A percentile compares a stretch with the other conserved stretches of the same genome.
These are phyloP conservation scores for Scheffersomyces segobiensis DNA, from an alignment of 1,139 yeast genomes.

Conservation along the genomic window DNA sequence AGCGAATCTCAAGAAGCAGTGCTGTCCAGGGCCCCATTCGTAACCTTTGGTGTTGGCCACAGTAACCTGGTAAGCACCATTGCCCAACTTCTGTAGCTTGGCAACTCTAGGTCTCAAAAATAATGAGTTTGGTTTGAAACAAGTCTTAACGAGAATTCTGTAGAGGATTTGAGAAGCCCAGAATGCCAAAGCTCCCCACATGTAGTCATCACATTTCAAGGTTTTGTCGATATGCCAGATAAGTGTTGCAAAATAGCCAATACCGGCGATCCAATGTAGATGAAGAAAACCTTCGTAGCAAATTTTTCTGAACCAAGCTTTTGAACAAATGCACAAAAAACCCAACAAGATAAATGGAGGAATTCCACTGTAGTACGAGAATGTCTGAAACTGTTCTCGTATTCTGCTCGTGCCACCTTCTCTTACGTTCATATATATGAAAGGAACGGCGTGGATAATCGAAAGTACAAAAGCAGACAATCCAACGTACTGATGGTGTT, in stretches of 20 bases:
- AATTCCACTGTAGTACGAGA: conserved; percentile 31
- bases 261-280: conserved; percentile 59
- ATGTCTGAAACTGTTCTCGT: conserved; percentile 13
- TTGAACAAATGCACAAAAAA: conserved; percentile 48
- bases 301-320: conserved; percentile 41
- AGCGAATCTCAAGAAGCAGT: conserved; percentile 52
- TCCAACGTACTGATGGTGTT: conserved; percentile 53
- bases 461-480: conserved; percentile 47
- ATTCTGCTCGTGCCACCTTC: conserved; percentile 52
- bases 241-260: conserved; percentile 54
- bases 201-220: conserved; percentile 45
- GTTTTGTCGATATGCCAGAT: conserved; percentile 48
- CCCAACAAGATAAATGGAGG: conserved; percentile 49
- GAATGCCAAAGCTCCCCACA: conserved; percentile 58
- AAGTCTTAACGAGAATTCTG: conserved; percentile 53
- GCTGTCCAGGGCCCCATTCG: conserved; percentile 63
- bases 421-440: conserved; percentile 41
- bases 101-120: conserved; percentile 52
- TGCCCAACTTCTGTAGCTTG: conserved; percentile 28
- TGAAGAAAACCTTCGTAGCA: conserved; percentile 57
- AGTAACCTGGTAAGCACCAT: conserved; percentile 41
- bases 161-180: conserved; percentile 56
- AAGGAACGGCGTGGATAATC: conserved; percentile 57
- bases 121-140: conserved; percentile 43
- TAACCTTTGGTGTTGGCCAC: conserved; percentile 40